Evolutionary conservation across 306 rosid genomes (phyloP), one percentile per base, ranked within the genome.

Genomic region (Alnus rubra): DNA sequence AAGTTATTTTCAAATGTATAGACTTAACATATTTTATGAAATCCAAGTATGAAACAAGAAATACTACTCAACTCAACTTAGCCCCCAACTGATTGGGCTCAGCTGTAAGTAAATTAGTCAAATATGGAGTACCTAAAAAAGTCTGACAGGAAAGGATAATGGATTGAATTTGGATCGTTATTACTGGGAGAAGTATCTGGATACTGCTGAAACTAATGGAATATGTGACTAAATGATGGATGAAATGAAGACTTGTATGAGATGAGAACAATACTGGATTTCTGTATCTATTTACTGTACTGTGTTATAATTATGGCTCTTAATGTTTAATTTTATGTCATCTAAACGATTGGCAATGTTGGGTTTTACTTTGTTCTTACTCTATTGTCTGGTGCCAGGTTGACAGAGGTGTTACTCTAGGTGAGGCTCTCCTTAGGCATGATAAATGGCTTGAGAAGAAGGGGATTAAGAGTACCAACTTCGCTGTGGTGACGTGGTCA

Each of bases 401-500:
- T 85, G 98, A 94, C 87, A 92, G 94, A 79, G 98, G 98, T 67
- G 92, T 94, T 75, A 84, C 97, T 59, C 81, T 92, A 71, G 87
- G 91, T 19, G 98, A 94, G 88, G 98, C 98, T 83, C 92, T 93
- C 68, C 93, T 87, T 33, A 90, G 92, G 89, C 98, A 93, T 87
- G 98, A 94, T 63, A 94, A 94, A 80, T 94, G 98, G 98, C 98
- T 94, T 79, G 97, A 94, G 89, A 92, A 89, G 65, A 92, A 86
- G 88, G 98, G 97, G 65, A 91, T 93, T 80, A 93, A 91, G 88
- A 93, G 84, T 69, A 67, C 95, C 80, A 89, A 88, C 82, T 93
- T 93, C 85, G 97, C 97, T 73, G 98, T 93, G 84, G 98, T 93
- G 74, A 93, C 98, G 33, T 93, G 98, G 98, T 91, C 98, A 33